phyloP scores from a whole-genome alignment of 1,284 basidiomycete species.

The Pholiota adiposa region DNA sequence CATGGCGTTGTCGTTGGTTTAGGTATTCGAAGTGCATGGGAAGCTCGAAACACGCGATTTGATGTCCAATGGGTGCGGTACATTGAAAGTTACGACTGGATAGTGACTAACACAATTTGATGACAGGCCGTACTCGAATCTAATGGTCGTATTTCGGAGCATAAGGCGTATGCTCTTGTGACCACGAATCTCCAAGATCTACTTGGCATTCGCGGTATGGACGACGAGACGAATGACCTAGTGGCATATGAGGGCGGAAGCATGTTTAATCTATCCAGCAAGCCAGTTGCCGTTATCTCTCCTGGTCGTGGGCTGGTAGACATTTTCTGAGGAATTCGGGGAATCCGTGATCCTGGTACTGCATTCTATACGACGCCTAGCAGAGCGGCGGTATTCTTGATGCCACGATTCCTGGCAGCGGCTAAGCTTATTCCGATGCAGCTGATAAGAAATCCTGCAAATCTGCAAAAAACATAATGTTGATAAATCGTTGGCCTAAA shows the following conservation, averaged over 20 bases:
- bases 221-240: constrained; percentile 51
- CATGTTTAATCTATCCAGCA: constrained; percentile 62
- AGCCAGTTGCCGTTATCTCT: constrained; percentile 64
- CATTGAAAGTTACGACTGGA: neutral
- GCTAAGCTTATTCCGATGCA: constrained; percentile 77
- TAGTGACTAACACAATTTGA: constrained; percentile 8
- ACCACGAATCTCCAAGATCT: constrained; percentile 61
- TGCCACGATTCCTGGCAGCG: constrained; percentile 68
- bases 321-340: constrained; percentile 35
- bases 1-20: constrained; percentile 76
- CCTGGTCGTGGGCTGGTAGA: constrained; percentile 51
- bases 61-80: constrained; percentile 70
- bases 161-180: constrained; percentile 46
- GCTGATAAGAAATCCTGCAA: constrained; percentile 79
- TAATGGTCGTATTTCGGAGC: constrained; percentile 43
- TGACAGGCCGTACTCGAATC: constrained; percentile 44
- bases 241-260: constrained; percentile 70
- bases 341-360: neutral
- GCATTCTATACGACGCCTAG: constrained; percentile 55
- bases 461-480: constrained; percentile 45
- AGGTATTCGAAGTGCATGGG: constrained; percentile 67
- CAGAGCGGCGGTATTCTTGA: constrained; percentile 63
- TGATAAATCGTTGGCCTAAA: neutral
- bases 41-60: constrained; percentile 72
- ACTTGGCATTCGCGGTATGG: constrained; percentile 57